phyloP scores from a whole-genome alignment of 768 basidiomycete genomes.

The Boletus barrowsii region DNA sequence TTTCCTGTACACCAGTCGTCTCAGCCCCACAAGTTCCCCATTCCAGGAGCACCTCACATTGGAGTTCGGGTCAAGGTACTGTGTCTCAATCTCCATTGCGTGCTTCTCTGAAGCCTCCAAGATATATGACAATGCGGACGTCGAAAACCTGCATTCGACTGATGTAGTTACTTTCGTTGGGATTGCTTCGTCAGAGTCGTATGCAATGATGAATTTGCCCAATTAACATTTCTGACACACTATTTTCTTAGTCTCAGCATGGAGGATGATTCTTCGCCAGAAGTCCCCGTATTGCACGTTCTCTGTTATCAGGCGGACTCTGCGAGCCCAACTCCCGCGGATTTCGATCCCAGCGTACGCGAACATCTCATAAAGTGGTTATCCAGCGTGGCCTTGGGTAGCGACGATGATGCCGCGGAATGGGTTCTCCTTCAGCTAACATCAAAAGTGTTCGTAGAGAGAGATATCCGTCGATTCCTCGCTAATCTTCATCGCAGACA shows the following conservation, averaged over 20 bases:
- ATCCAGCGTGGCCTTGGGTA: conserved; percentile 62
- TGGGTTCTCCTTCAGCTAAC: conserved; percentile 65
- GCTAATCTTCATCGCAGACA: conserved; percentile 42
- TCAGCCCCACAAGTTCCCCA: conserved; percentile 63
- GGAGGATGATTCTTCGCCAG: conserved; percentile 35
- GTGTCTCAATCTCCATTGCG: background rate
- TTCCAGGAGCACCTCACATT: conserved; percentile 51
- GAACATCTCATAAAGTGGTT: conserved; percentile 69
- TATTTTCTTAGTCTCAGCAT: conserved; percentile 32
- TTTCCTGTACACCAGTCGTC: conserved; percentile 27
- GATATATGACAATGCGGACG: conserved; percentile 54
- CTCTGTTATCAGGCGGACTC: conserved; percentile 40
- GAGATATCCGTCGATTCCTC: background rate
- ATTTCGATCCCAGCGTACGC: conserved; percentile 32
- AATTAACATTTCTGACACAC: conserved; percentile 14
- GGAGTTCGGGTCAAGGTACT: conserved; percentile 71
- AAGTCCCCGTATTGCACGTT: conserved; percentile 68
- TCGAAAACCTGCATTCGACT: conserved; percentile 53
- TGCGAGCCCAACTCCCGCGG: background rate
- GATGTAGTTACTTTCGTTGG: conserved; percentile 71
- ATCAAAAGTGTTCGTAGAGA: conserved; percentile 56
- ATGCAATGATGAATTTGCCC: conserved; percentile 28
- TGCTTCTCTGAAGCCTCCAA: conserved; percentile 26
- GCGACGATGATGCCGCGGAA: conserved; percentile 68
- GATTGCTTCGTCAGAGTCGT: conserved; percentile 66